Conservation (phyloP, 345 rosid genomes). For the Brassica rapa region DNA sequence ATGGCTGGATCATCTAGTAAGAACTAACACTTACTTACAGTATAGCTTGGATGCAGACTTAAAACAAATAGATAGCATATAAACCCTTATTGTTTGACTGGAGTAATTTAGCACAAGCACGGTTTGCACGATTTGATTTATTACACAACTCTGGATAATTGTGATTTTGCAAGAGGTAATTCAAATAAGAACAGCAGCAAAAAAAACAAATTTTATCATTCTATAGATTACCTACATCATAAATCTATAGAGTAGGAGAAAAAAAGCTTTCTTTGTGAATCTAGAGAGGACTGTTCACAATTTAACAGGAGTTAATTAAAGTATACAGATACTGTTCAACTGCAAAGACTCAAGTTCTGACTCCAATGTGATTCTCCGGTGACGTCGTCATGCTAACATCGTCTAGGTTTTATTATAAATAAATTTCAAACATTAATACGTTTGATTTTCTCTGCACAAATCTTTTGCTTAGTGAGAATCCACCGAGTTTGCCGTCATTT, state of each 20-base stretch:
- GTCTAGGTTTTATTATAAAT: background rate
- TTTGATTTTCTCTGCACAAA: slow-evolving; percentile 40
- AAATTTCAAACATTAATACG: slow-evolving; percentile 17
- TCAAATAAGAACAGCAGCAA: background rate
- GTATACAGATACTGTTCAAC: slow-evolving; percentile 6
- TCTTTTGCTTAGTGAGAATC: slow-evolving; percentile 40
- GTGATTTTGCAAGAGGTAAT: background rate
- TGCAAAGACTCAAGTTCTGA: slow-evolving; percentile 32
- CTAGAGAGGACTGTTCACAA: slow-evolving; percentile 1
- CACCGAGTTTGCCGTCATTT: slow-evolving; percentile 41
- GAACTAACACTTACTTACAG: background rate
- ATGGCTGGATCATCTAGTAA: background rate
- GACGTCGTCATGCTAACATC: slow-evolving; percentile 46
- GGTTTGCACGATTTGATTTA: background rate
- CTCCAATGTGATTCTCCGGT: slow-evolving; percentile 17
- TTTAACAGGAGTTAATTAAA: slow-evolving; percentile 24
- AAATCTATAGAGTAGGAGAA: too few relatives aligned
- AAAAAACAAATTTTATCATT: background rate
- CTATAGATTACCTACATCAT: background rate
- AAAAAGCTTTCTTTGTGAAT: background rate
- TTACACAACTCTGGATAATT: background rate
- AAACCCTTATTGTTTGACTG: background rate
- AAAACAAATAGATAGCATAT: background rate
- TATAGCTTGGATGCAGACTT: background rate
- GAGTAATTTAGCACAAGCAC: background rate